These are phyloP conservation scores for Lippia alba DNA, from an alignment of 305 asterid species.

Conservation along the genomic window DNA sequence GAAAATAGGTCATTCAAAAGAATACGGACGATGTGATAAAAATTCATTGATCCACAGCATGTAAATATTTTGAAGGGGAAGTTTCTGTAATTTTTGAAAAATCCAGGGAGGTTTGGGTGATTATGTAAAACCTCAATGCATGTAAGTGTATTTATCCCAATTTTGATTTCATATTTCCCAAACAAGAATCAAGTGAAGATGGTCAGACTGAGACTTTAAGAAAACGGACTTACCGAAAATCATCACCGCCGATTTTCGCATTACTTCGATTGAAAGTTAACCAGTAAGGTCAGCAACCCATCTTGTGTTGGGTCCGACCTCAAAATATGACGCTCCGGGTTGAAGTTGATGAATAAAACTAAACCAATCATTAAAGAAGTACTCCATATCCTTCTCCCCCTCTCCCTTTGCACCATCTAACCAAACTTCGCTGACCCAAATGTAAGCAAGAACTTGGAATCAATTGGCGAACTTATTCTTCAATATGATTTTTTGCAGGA, in stretches of 20 bases:
- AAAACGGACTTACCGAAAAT: slow-evolving; percentile 57
- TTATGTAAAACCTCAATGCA: no score
- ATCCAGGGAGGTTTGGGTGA: no score
- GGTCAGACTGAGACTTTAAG: neutral
- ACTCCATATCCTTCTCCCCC: slow-evolving; percentile 91
- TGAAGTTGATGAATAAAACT: slow-evolving; percentile 84
- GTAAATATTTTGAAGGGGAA: no score
- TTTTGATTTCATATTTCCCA: neutral
- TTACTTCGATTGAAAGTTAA: slow-evolving; percentile 76
- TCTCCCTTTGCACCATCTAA: slow-evolving; percentile 92
- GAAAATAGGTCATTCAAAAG: no score
- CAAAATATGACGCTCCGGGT: slow-evolving; percentile 74
- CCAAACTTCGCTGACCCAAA: slow-evolving; percentile 63
- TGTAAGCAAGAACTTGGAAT: slow-evolving; percentile 24
- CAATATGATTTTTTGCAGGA: slow-evolving; percentile 9
- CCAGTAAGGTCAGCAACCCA: slow-evolving; percentile 97
- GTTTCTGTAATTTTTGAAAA: no score
- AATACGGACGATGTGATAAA: no score
- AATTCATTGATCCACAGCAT: no score
- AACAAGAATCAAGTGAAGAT: slow-evolving; percentile 2
- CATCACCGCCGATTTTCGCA: slow-evolving; percentile 61
- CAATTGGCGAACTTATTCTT: neutral
- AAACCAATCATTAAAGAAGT: slow-evolving; percentile 87
- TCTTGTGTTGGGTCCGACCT: slow-evolving; percentile 86
- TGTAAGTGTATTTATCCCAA: neutral